Percentiles rank a stretch among this genome's conserved stretches.
These are phyloP conservation scores for Pythium aphanidermatum DNA, from an alignment of 352 stramenopile genomes.

Conservation along the genomic window DNA sequence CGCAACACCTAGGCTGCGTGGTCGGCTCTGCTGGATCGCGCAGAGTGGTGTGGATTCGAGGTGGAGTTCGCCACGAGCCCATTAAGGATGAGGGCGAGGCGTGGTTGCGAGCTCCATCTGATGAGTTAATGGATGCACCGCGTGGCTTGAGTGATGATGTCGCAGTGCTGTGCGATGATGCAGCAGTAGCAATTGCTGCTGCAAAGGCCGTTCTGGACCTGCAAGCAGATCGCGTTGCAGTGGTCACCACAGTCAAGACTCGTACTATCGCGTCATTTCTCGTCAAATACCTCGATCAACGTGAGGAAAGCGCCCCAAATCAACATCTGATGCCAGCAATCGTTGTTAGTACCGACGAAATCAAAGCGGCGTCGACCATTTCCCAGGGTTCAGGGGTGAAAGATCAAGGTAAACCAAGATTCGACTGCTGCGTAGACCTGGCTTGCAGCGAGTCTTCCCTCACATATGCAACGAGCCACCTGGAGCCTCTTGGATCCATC, in stretches of 20 bases:
- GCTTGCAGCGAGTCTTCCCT: constrained; percentile 33
- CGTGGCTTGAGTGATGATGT: constrained; percentile 2
- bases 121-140: no score
- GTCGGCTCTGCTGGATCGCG: no score
- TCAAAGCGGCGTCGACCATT: constrained; percentile 6
- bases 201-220: constrained; percentile 1
- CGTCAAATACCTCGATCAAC: no score
- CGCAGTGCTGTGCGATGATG: constrained; percentile 4
- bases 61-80: background rate
- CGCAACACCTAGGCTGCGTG: no score
- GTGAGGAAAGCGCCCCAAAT: no score
- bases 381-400: no score
- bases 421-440: constrained; percentile 53
- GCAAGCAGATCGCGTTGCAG: constrained; percentile 8
- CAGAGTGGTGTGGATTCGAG: constrained; percentile 12
- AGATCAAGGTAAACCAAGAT: background rate
- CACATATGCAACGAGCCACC: constrained; percentile 31
- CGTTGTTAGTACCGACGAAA: constrained; percentile 21
- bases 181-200: constrained; percentile 7
- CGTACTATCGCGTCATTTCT: no score
- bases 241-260: no score
- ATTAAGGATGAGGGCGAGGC: background rate
- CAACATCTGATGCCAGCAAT: no score
- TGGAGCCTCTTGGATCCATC: constrained; percentile 24
- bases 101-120: no score